Base-by-base conservation (phyloP, 495 filamentous ascomycete genomes). In the Hyaloscypha hepaticicola region DNA sequence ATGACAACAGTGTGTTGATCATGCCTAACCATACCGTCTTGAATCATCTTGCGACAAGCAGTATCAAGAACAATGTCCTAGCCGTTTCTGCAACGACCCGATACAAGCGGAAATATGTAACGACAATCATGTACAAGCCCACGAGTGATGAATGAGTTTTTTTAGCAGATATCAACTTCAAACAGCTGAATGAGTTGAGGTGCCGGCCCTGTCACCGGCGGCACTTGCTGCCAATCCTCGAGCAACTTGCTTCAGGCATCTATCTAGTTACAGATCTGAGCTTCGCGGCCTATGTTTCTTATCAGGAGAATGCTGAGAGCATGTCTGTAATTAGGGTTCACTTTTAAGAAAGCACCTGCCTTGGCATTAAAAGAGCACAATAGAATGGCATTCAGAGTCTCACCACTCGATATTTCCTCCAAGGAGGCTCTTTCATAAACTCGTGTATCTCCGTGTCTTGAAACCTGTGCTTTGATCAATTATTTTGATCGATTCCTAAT, bases 101-200 rank as follows among this genome's bases (percentile, higher is more conserved):
- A 77, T 98, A 98, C 76, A 94, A 92, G 80, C 88, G 88, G 74
- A 99, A 99, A 94, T 97, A 98, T 77, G 91, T 98, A 21, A 99
- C 94, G 11, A 97, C 93, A 0, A 94, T 99, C 68, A 87, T 99
- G 81, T 97, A 98, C 77, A 97, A 97, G 81, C 92, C 94, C 16
- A 96, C 91, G 7, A 72, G 66, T 62, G 69, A 74, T 63, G 68
- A 70, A 26, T 69, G 61, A 68, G n/a, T n/a, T n/a, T n/a, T n/a
- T n/a, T n/a, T n/a, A n/a, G n/a, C n/a, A n/a, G n/a, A n/a, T n/a
- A n/a, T n/a, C n/a, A n/a, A n/a, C n/a, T n/a, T n/a, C n/a, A 41
- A n/a, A 41, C 16, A 14, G 38, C 3, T 27, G 52, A 55, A 55
- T 27, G 24, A 29, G 21, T n/a, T n/a, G n/a, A n/a, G n/a, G n/a